phyloP scores from a whole-genome alignment of 2,329 filamentous ascomycete species.

The Fusarium anthophilum region DNA sequence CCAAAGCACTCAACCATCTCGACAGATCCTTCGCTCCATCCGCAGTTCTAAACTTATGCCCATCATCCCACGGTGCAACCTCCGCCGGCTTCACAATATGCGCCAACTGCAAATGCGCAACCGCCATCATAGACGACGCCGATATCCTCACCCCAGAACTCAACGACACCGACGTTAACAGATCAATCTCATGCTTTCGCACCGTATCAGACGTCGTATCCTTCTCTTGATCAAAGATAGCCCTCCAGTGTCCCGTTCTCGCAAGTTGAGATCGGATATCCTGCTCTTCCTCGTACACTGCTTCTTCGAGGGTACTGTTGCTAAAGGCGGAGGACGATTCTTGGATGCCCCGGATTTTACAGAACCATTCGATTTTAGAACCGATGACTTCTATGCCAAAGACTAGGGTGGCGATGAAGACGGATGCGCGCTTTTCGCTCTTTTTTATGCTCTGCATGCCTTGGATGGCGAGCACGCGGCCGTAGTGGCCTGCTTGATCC shows the following conservation, averaged over 20 bases:
- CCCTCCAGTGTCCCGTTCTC: not conserved
- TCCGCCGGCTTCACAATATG: slow-evolving; percentile 2
- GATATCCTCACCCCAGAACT: slow-evolving; percentile 12
- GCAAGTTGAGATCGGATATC: not conserved
- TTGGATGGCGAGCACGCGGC: slow-evolving; percentile 8
- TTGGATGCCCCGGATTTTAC: slow-evolving; percentile 1
- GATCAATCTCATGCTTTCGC: slow-evolving; percentile 10
- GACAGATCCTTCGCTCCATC: slow-evolving; percentile 13
- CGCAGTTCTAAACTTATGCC: slow-evolving; percentile 5
- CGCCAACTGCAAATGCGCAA: slow-evolving; percentile 13
- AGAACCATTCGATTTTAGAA: slow-evolving; percentile 12
- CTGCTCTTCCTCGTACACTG: slow-evolving; percentile 6
- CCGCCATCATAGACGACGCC: not conserved
- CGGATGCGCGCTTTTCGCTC: slow-evolving; percentile 13
- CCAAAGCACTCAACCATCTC: slow-evolving; percentile 12
- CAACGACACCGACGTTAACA: slow-evolving; percentile 7
- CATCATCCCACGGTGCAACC: slow-evolving; percentile 21
- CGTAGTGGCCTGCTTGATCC: slow-evolving; percentile 10
- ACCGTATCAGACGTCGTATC: not conserved
- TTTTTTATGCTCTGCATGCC: slow-evolving; percentile 22
- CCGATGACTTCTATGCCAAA: slow-evolving; percentile 7
- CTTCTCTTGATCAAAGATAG: slow-evolving; percentile 9
- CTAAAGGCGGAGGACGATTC: not conserved
- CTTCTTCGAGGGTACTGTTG: not conserved
- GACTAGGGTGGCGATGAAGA: slow-evolving; percentile 13